Evolutionary conservation across 495 filamentous ascomycete genomes (phyloP), one percentile per base, ranked within the genome.

Genomic region (Rhizodiscina lignyota): DNA sequence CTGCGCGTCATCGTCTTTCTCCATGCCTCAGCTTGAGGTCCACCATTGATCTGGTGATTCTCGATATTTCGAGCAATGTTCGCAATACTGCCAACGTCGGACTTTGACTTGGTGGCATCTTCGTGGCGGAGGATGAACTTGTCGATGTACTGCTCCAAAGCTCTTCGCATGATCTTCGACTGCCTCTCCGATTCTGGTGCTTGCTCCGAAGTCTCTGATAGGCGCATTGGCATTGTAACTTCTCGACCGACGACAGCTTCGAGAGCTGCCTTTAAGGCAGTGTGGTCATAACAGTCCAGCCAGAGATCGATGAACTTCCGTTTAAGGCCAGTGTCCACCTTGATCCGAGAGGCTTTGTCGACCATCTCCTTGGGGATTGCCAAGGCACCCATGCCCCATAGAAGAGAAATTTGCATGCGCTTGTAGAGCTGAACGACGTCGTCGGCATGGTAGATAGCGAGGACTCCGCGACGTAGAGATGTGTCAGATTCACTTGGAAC

Each of bases 161-260:
- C 52, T 38, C 55, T 58, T 34, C 55, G 58, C 17, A 10, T 5
- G 5, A 5, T 16, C 10, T 20, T 10, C 11, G 17, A 8, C 10
- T 21, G 5, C 5, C 10, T 11, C 10, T 32, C 30, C 6, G 10
- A 11, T 11, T 10, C 6, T 8, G 19, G 5, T 20, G 33, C 33
- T 5, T 10, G 10, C 16, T 5, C 11, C 10, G 17, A 10, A 8
- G 24, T 27, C 10, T 16, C 30, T 11, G 30, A 32, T 8, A 32
- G 17, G 18, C 30, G 30, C 10, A 16, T 16, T 11, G 45, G 32
- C 10, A 41, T 44, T 2, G 52, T 41, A 15, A 72, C 54, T 32
- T 64, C 59, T 32, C 75, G 65, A 11, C 74, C 75, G 29, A 76
- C 55, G 3, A 80, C 58, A 4, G 73, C 66, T 44, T 80, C 75